phyloP scores from a whole-genome alignment of 805 yeast genomes.

The Kuraishia borneana region DNA sequence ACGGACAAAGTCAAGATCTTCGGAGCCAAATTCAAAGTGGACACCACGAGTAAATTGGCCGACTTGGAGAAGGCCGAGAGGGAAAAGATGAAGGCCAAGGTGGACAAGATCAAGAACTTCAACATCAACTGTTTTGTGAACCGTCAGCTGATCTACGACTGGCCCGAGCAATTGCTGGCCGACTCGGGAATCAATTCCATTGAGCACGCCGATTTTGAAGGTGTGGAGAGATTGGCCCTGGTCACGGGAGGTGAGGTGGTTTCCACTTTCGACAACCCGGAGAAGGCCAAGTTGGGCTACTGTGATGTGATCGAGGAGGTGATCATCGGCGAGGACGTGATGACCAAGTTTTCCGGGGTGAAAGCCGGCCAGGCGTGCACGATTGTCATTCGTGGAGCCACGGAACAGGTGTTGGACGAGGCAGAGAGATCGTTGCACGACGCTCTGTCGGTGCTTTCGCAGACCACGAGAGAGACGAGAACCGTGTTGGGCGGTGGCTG shows the following conservation, averaged over 20 bases:
- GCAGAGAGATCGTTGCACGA: conserved; percentile 96
- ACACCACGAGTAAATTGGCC: conserved; percentile 87
- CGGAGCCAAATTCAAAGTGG: conserved; percentile 96
- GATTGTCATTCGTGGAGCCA: conserved; percentile 92
- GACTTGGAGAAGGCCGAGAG: conserved; percentile 91
- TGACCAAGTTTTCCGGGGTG: conserved; percentile 91
- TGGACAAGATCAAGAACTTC: conserved; percentile 80
- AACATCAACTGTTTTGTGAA: conserved; percentile 79
- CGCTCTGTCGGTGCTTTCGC: conserved; percentile 89
- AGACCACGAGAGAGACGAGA: conserved; percentile 86
- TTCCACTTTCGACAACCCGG: conserved; percentile 91
- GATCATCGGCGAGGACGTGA: conserved; percentile 84
- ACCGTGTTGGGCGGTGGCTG: conserved; percentile 94
- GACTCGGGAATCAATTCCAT: conserved; percentile 83
- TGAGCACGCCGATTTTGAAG: conserved; percentile 98
- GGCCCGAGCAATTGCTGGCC: conserved; percentile 91
- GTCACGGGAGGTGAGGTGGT: conserved; percentile 98
- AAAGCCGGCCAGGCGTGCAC: conserved; percentile 95
- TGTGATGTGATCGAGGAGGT: conserved; percentile 89
- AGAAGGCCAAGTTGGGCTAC: conserved; percentile 71
- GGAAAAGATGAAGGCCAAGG: conserved; percentile 83
- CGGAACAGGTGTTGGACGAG: conserved; percentile 96
- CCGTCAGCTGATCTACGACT: conserved; percentile 94
- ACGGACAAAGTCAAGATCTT: conserved; percentile 96
- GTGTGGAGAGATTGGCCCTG: conserved; percentile 89